These are phyloP conservation scores for Nakaseomyces nivariensis DNA, from an alignment of 1,139 yeast species.

Conservation along the genomic window DNA sequence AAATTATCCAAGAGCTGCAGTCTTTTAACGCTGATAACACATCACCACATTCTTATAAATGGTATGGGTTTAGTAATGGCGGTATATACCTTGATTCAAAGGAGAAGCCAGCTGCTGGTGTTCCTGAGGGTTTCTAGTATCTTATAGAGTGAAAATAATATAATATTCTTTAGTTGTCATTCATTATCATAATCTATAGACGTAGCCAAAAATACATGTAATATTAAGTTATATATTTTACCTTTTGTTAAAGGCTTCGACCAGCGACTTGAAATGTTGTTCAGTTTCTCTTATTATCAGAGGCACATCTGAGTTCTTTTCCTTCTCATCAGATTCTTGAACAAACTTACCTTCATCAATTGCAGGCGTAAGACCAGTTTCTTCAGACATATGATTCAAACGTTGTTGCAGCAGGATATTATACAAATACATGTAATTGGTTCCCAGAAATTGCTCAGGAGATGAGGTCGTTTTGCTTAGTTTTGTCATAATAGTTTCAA, in stretches of 20 bases:
- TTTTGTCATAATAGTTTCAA: constrained; percentile 68
- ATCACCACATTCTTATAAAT: constrained; percentile 22
- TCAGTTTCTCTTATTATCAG: constrained; percentile 24
- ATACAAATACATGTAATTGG: constrained; percentile 45
- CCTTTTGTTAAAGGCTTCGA: constrained; percentile 23
- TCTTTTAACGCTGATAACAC: constrained; percentile 36
- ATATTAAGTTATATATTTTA: neutral
- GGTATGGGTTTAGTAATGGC: constrained; percentile 62
- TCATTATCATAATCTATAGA: neutral
- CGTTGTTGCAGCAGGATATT: constrained; percentile 23
- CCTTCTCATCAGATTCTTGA: constrained; percentile 1
- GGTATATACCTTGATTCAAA: constrained; percentile 53
- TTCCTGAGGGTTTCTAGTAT: constrained; percentile 64
- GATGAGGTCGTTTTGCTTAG: constrained; percentile 44
- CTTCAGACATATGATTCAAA: neutral
- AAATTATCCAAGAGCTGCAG: constrained; percentile 56
- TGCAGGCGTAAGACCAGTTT: neutral
- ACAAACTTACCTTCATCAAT: neutral
- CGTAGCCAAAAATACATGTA: neutral
- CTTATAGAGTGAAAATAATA: neutral
- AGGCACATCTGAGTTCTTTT: constrained; percentile 10
- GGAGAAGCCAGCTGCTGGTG: constrained; percentile 68
- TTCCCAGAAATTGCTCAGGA: constrained; percentile 63
- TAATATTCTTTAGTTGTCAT: neutral
- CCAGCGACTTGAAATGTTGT: constrained; percentile 21